Evolutionary conservation across 176 grass and related monocot genomes (phyloP).

Genomic region (Alloteropsis semialata): DNA sequence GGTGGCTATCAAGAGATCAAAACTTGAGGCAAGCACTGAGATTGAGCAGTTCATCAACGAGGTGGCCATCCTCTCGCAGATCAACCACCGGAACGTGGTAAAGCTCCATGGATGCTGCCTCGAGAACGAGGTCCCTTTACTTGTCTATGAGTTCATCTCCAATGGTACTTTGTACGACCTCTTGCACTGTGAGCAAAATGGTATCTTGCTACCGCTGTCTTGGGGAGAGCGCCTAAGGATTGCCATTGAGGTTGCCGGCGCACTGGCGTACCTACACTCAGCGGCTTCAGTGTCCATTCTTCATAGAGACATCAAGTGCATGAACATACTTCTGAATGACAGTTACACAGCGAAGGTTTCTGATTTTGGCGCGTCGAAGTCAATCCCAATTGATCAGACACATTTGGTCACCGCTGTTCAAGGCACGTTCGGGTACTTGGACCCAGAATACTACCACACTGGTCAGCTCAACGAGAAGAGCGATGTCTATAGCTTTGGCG

Average conservation of each 20-base stretch:
- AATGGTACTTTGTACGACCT: conserved; percentile 18
- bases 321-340: conserved; percentile 23
- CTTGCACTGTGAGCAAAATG: neutral
- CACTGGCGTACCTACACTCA: conserved; percentile 18
- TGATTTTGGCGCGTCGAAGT: too few relatives aligned
- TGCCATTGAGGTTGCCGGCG: conserved; percentile 21
- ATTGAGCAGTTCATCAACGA: conserved; percentile 27
- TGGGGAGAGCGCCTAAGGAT: conserved; percentile 25
- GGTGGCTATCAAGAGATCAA: neutral
- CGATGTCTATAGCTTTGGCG: too few relatives aligned
- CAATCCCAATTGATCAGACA: neutral
- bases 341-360: neutral
- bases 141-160: conserved; percentile 5
- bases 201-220: neutral
- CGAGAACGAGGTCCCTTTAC: too few relatives aligned
- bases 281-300: conserved; percentile 9
- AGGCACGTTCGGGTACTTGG: too few relatives aligned
- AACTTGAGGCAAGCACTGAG: neutral
- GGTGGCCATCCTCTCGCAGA: neutral
- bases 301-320: conserved; percentile 21
- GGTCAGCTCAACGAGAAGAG: neutral
- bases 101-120: too few relatives aligned
- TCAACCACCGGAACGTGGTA: too few relatives aligned
- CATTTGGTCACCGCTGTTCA: neutral
- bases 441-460: too few relatives aligned